Percentiles rank a stretch among this genome's conserved stretches.
Evolutionary conservation across 306 rosid genomes (phyloP).

Genomic region (Glycine tomentella): DNA sequence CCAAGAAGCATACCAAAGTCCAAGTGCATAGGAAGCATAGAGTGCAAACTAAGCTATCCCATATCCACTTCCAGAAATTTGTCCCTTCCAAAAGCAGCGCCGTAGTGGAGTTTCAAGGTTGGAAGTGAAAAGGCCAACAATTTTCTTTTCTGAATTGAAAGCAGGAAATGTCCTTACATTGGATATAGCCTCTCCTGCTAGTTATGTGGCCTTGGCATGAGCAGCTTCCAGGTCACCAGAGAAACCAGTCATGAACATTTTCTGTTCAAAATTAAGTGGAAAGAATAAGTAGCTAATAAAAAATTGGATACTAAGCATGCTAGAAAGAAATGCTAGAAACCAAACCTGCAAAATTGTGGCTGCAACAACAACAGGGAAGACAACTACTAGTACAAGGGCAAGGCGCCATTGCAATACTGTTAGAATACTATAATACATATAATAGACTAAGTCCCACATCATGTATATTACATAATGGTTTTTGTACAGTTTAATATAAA

Average conservation of each 20-base stretch:
- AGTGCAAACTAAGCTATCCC: slow-evolving; percentile 92
- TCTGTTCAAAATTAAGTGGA: slow-evolving; percentile 53
- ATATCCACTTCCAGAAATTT: slow-evolving; percentile 88
- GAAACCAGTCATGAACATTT: slow-evolving; percentile 97
- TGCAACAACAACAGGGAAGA: slow-evolving; percentile 94
- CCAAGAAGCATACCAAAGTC: slow-evolving; percentile 99
- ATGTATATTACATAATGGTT: too few relatives aligned
- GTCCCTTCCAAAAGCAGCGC: slow-evolving; percentile 97
- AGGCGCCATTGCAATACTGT: slow-evolving; percentile 98
- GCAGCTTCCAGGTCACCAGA: slow-evolving; percentile 91
- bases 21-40: slow-evolving; percentile 89
- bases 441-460: too few relatives aligned
- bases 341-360: slow-evolving; percentile 93
- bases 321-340: slow-evolving; percentile 21
- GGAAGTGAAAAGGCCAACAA: slow-evolving; percentile 74
- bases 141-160: slow-evolving; percentile 83
- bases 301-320: slow-evolving; percentile 6
- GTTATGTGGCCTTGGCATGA: slow-evolving; percentile 89
- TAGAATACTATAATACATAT: too few relatives aligned
- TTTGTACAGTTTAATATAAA: too few relatives aligned
- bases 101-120: slow-evolving; percentile 80
- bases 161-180: slow-evolving; percentile 94
- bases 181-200: slow-evolving; percentile 97
- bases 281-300: background rate
- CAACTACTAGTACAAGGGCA: slow-evolving; percentile 89